A percentile compares a stretch with the other conserved stretches of the same genome.
These are phyloP conservation scores for carrot (Daucus carota) DNA, from an alignment of 129 eudicot species.

Conservation along the genomic window DNA sequence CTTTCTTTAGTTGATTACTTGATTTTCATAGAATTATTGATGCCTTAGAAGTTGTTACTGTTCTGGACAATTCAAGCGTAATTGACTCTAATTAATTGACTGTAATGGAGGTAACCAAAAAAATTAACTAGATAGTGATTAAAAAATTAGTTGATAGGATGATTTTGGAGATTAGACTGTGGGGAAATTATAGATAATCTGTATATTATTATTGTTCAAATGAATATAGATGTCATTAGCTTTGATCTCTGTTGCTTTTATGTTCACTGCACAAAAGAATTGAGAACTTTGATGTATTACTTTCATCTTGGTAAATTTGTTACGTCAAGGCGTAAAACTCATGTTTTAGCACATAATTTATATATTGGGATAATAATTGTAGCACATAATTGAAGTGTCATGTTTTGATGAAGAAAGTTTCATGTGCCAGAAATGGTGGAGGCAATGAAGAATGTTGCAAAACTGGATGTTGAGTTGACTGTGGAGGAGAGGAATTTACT, in stretches of 20 bases:
- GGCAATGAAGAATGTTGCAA: constrained; percentile 58
- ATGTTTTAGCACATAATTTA: not conserved
- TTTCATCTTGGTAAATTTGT: not conserved
- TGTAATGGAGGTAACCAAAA: no score
- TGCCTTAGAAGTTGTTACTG: no score
- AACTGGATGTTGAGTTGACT: constrained; percentile 45
- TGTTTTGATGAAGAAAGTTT: not conserved
- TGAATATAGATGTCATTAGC: not conserved
- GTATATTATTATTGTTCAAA: not conserved
- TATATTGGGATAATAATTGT: not conserved
- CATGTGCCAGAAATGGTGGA: constrained; percentile 54
- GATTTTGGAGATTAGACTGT: not conserved
- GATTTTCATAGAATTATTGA: no score
- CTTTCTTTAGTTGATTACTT: no score
- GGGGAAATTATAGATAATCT: not conserved
- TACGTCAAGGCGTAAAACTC: not conserved
- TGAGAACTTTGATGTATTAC: not conserved
- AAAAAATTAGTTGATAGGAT: no score
- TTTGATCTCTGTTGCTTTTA: not conserved
- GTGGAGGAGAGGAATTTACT: constrained; percentile 63
- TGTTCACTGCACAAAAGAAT: not conserved
- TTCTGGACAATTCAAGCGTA: no score
- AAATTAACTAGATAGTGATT: not conserved
- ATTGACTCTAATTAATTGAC: no score
- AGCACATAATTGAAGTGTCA: not conserved